phyloP scores from a whole-genome alignment of 179 eudicot species.

The Beta corolliflora region DNA sequence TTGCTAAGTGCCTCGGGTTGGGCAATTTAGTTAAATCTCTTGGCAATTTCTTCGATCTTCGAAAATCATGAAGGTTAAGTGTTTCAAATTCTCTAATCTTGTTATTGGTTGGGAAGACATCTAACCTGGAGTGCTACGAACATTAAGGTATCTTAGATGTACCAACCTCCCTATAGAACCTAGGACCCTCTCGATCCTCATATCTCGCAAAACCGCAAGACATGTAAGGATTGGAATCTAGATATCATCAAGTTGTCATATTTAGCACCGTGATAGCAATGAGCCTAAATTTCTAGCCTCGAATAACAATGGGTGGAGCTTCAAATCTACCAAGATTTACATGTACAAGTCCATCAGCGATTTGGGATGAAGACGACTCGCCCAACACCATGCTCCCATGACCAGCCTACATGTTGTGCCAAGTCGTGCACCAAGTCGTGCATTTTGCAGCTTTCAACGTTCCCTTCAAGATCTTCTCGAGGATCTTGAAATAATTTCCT shows the following conservation, averaged over 20 bases:
- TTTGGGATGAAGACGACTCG: background rate
- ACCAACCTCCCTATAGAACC: conserved; percentile 23
- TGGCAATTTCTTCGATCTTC: conserved; percentile 6
- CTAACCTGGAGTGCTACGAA: background rate
- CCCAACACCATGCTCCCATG: background rate
- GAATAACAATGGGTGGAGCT: background rate
- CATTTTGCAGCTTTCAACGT: conserved; percentile 4
- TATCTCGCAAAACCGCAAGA: background rate
- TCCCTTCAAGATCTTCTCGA: background rate
- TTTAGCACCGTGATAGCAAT: background rate
- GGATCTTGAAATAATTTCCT: conserved; percentile 29
- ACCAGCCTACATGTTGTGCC: conserved; percentile 7
- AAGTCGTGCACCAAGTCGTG: conserved; percentile 31
- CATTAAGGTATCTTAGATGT: conserved; percentile 32
- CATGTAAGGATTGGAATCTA: background rate
- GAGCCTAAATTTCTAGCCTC: background rate
- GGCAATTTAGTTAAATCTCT: conserved; percentile 7
- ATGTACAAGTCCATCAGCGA: background rate
- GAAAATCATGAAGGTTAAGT: conserved; percentile 3
- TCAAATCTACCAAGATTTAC: background rate
- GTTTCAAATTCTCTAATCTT: conserved; percentile 19
- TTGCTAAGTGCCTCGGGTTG: conserved; percentile 15
- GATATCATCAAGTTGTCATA: background rate
- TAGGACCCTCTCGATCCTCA: background rate
- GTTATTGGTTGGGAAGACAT: conserved; percentile 15